A percentile compares a stretch with the other conserved stretches of the same genome.
Evolutionary conservation across 768 basidiomycete species (phyloP).

Genomic region (Phaeotremella skinneri): DNA sequence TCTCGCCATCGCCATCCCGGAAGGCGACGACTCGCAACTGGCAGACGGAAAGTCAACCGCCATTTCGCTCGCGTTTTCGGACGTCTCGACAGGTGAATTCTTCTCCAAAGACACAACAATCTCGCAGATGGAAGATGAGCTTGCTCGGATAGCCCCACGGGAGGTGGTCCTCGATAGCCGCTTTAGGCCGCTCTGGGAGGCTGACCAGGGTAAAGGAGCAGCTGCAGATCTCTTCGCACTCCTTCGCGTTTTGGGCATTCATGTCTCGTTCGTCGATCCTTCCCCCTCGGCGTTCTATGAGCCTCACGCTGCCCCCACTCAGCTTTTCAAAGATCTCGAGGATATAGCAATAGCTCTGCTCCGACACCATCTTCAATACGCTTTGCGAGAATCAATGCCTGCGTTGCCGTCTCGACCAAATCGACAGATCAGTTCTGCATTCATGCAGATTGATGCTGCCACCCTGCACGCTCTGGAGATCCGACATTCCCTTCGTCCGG

Average conservation of each 20-base stretch:
- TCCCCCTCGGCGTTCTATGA: constrained; percentile 8
- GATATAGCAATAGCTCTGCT: constrained; percentile 32
- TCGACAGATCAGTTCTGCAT: constrained; percentile 23
- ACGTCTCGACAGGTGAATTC: constrained; percentile 87
- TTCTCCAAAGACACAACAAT: constrained; percentile 65
- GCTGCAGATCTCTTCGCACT: constrained; percentile 25
- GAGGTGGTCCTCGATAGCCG: constrained; percentile 67
- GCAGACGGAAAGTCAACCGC: constrained; percentile 35
- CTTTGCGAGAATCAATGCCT: constrained; percentile 46
- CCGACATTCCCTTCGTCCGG: constrained; percentile 45
- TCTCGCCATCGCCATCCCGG: constrained; percentile 60
- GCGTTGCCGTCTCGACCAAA: constrained; percentile 27
- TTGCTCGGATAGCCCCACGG: constrained; percentile 73
- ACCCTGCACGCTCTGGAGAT: constrained; percentile 50
- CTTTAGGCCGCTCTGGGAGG: constrained; percentile 16
- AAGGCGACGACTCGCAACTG: constrained; percentile 8
- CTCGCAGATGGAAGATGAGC: constrained; percentile 69
- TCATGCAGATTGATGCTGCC: constrained; percentile 51
- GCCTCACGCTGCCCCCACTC: background rate
- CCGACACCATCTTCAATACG: constrained; percentile 42
- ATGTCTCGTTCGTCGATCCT: constrained; percentile 38
- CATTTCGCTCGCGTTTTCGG: constrained; percentile 82
- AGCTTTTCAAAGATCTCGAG: constrained; percentile 19
- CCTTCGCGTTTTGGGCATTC: constrained; percentile 29
- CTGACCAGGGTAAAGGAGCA: background rate